These are phyloP conservation scores for Acephala macrosclerotiorum DNA, from an alignment of 2,329 filamentous ascomycete genomes.

Conservation along the genomic window DNA sequence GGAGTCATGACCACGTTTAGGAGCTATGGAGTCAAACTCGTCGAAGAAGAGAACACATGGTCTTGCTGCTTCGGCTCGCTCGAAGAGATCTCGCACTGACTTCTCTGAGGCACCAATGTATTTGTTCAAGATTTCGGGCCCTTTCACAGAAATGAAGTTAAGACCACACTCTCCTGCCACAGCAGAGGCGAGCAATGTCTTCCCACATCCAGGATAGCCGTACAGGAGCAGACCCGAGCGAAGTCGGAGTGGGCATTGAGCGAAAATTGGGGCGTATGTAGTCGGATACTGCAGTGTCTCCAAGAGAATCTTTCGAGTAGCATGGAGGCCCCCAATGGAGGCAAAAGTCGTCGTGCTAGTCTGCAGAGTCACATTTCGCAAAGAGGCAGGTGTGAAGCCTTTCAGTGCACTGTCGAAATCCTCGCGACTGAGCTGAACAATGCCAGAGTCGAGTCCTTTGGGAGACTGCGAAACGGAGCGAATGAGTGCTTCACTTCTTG, in stretches of 20 bases:
- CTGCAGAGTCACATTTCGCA: conserved; percentile 93
- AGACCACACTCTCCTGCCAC: conserved; percentile 98
- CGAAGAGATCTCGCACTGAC: conserved; percentile 92
- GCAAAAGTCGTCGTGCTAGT: conserved; percentile 92
- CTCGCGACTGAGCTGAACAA: conserved; percentile 69
- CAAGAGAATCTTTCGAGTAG: conserved; percentile 88
- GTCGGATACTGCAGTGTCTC: conserved; percentile 98
- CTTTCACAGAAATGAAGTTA: conserved; percentile 98
- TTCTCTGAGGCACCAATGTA: conserved; percentile 99
- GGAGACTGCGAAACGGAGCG: conserved; percentile 68
- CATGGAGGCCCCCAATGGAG: conserved; percentile 86
- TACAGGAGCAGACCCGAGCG: conserved; percentile 93
- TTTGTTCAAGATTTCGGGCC: conserved; percentile 97
- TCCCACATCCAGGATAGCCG: conserved; percentile 94
- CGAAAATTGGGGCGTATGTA: conserved; percentile 97
- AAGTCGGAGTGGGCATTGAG: conserved; percentile 91
- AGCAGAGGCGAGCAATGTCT: conserved; percentile 92
- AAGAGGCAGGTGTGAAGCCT: conserved; percentile 92
- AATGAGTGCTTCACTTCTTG: conserved; percentile 91
- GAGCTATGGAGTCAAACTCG: conserved; percentile 97
- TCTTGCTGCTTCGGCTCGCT: conserved; percentile 86
- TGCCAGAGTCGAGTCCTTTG: conserved; percentile 52
- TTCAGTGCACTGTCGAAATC: conserved; percentile 88
- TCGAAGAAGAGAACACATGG: conserved; percentile 98
- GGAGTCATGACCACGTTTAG: conserved; percentile 94